Base-by-base conservation (phyloP, 164 flowering plant genomes). In the Nelumbo lutea region DNA sequence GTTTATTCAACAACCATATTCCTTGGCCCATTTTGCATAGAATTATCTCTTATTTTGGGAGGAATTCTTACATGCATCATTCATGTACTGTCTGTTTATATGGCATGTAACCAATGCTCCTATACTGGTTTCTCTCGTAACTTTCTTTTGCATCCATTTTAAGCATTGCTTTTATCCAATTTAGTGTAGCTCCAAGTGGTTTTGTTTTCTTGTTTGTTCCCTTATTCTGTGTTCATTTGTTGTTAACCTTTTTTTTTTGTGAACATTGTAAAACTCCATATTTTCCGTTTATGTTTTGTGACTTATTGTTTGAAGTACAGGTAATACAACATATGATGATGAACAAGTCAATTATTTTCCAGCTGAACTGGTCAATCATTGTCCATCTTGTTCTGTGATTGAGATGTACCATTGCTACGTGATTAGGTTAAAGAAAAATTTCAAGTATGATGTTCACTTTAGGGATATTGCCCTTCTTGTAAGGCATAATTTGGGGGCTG, bases 281-380 rank as follows among this genome's bases (percentile, higher is more conserved):
- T 62, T 53, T 42, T 46, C 46, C 1, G 3, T 58, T n/a, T 71
- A 6, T 43, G 3, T 42, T 13, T 47, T 62, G 1, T 27, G 11
- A 43, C 11, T 8, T 6, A 44, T 59, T 71, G 62, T 59, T 68
- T 66, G 5, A 41, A 68, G 3, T 70, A 48, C 83, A 89, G 95
- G 78, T 46, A 64, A 65, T 66, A 66, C 58, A 27, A 75, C 76
- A 5, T 86, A 79, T 70, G 68, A 78, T 61, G 81, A 75, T 41
- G 80, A 87, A 27, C 84, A 83, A 46, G 81, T 71, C 5, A 41
- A 60, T 39, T 94, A 87, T 63, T 79, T 80, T 47, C 95, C 97
- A 2, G 75, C 76, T 38, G 91, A 90, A 76, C 66, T 94, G 48
- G 81, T 88, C 48, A 68, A 73, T 61, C 48, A 64, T 39, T 42